Conservation (phyloP, 441 rosid species). For the Adansonia madagascariensis region DNA sequence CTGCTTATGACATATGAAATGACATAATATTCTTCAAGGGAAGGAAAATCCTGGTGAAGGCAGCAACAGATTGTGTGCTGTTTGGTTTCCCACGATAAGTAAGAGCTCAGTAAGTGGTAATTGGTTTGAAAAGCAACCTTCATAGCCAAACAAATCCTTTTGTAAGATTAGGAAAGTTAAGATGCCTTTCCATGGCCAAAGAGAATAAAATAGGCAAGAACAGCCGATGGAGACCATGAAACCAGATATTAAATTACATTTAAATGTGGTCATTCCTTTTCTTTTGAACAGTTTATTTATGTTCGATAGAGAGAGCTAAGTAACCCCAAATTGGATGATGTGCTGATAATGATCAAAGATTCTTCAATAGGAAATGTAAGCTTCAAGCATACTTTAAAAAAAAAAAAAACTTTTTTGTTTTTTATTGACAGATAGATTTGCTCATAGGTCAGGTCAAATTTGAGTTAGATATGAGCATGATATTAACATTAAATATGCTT, state of each 20-base stretch:
- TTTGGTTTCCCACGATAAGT: background rate
- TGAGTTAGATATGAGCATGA: no score
- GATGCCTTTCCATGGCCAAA: constrained; percentile 29
- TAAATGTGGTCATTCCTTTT: constrained; percentile 26
- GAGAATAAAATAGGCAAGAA: background rate
- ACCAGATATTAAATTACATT: constrained; percentile 15
- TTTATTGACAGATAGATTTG: no score
- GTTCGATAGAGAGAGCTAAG: constrained; percentile 23
- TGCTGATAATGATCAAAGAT: constrained; percentile 35
- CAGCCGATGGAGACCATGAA: constrained; percentile 35
- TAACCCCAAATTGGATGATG: background rate
- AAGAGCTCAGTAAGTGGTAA: background rate
- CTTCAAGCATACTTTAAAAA: constrained; percentile 40
- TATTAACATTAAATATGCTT: no score
- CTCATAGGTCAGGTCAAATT: no score
- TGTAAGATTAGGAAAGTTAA: background rate
- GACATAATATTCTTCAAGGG: constrained; percentile 11
- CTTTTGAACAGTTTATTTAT: constrained; percentile 25
- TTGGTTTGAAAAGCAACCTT: background rate
- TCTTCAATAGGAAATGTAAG: constrained; percentile 33
- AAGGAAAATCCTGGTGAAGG: constrained; percentile 9
- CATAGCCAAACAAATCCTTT: background rate
- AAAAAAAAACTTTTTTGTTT: constrained; percentile 2
- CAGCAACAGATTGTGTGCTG: constrained; percentile 1
- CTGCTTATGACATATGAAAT: background rate